phyloP scores from a whole-genome alignment of 495 filamentous ascomycete genomes.

The Penicillium daleae region DNA sequence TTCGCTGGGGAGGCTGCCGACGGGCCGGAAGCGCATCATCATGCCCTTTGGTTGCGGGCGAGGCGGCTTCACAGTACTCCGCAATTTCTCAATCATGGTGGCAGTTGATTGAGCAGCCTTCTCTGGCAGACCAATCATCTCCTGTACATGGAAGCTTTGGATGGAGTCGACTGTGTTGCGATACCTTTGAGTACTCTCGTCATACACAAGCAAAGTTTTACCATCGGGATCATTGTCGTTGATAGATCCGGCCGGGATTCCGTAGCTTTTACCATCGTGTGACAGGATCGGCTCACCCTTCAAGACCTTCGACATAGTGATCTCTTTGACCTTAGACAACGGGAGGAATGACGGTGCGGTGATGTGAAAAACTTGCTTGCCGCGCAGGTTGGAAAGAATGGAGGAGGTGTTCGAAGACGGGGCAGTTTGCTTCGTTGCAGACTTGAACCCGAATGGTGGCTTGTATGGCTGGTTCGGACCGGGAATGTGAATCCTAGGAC shows the following conservation, averaged over 20 bases:
- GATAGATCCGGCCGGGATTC: slow-evolving; percentile 48
- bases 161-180: slow-evolving; percentile 36
- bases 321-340: slow-evolving; percentile 47
- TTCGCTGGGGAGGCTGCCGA: slow-evolving; percentile 50
- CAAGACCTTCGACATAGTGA: slow-evolving; percentile 45
- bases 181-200: slow-evolving; percentile 41
- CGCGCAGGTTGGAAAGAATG: slow-evolving; percentile 44
- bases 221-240: slow-evolving; percentile 37
- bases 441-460: slow-evolving; percentile 47
- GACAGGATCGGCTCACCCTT: slow-evolving; percentile 47
- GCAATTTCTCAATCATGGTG: slow-evolving; percentile 39
- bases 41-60: slow-evolving; percentile 60
- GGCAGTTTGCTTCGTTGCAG: slow-evolving; percentile 38
- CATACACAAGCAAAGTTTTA: slow-evolving; percentile 44
- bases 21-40: slow-evolving; percentile 62
- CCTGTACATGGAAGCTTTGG: slow-evolving; percentile 51
- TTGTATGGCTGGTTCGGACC: slow-evolving; percentile 41
- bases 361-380: slow-evolving; percentile 51
- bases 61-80: slow-evolving; percentile 45
- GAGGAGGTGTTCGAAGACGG: slow-evolving; percentile 42
- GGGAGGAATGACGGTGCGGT: slow-evolving; percentile 49
- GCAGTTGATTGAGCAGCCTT: slow-evolving; percentile 24
- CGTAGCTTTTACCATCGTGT: slow-evolving; percentile 47
- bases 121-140: slow-evolving; percentile 42
- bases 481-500: slow-evolving; percentile 25